These are phyloP conservation scores for Coemansia sp. DNA, from an alignment of 192 early-diverging fungal species.

Conservation along the genomic window DNA sequence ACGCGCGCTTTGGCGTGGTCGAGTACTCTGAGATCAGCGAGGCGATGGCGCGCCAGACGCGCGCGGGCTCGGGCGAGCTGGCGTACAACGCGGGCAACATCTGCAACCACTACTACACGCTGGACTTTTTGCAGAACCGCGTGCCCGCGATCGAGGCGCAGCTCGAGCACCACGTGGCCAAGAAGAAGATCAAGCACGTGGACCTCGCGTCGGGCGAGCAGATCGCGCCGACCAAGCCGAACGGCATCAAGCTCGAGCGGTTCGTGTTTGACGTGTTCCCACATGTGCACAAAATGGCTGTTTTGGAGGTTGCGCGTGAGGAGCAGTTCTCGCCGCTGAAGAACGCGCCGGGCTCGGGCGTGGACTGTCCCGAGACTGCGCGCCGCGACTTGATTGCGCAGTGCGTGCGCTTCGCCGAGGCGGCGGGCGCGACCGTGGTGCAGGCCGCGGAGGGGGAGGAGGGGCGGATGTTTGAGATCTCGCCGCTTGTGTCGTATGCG, in stretches of 20 bases:
- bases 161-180: conserved; percentile 95
- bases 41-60: conserved; percentile 65
- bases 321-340: conserved; percentile 99
- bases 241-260: conserved; percentile 98
- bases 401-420: conserved; percentile 81
- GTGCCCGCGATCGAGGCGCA: conserved; percentile 78
- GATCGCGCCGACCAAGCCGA: conserved; percentile 72
- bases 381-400: conserved; percentile 85
- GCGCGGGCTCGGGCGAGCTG: conserved; percentile 60
- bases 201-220: conserved; percentile 73
- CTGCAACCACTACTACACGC: conserved; percentile 97
- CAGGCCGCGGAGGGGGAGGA: conserved; percentile 51
- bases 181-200: conserved; percentile 96
- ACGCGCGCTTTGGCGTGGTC: conserved; percentile 81
- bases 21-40: conserved; percentile 95
- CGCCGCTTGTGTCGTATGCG: conserved; percentile 84
- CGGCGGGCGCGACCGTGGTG: conserved; percentile 78
- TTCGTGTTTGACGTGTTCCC: conserved; percentile 99
- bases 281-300: conserved; percentile 81
- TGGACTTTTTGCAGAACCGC: conserved; percentile 78
- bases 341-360: conserved; percentile 88
- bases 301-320: conserved; percentile 86
- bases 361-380: conserved; percentile 92
- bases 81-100: conserved; percentile 94
- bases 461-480: conserved; percentile 73